Percentiles rank a stretch among this genome's conserved stretches.
Conservation (phyloP, 2,329 filamentous ascomycete species). For the Epichloe sibirici region DNA sequence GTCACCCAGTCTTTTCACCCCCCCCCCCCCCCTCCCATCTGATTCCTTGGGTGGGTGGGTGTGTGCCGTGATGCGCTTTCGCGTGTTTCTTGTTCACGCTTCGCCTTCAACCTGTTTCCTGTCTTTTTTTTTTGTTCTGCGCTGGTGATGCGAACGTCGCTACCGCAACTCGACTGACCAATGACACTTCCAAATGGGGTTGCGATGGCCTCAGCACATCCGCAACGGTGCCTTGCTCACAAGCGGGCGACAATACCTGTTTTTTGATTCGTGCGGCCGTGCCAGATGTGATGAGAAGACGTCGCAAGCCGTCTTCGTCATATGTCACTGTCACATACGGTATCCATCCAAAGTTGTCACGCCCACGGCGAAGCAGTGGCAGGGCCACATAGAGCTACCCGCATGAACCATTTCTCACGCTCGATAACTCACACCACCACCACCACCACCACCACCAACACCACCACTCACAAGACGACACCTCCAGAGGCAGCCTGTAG, state of each 20-base stretch:
- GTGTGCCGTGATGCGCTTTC: slow-evolving; percentile 1
- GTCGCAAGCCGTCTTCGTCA: neutral
- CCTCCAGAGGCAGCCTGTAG: too few relatives aligned
- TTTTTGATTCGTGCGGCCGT: neutral
- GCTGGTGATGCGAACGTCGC: neutral
- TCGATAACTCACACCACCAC: neutral
- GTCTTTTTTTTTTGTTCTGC: too few relatives aligned
- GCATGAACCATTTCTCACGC: slow-evolving; percentile 2
- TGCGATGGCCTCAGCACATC: neutral
- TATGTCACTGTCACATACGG: neutral
- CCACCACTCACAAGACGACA: neutral
- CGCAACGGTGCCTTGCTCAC: neutral
- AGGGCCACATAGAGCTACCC: neutral
- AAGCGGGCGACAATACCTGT: neutral
- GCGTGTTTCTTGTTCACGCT: neutral
- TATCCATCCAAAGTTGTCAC: neutral
- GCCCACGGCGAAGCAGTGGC: neutral
- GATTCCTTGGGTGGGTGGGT: neutral
- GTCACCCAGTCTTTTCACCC: neutral
- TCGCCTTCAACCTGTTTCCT: neutral
- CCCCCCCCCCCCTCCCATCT: neutral
- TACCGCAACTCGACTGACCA: neutral
- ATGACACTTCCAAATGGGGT: neutral
- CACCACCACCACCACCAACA: neutral
- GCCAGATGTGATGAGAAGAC: neutral